Conservation (phyloP, 192 early-diverging fungal species). For the Coemansia sp. region DNA sequence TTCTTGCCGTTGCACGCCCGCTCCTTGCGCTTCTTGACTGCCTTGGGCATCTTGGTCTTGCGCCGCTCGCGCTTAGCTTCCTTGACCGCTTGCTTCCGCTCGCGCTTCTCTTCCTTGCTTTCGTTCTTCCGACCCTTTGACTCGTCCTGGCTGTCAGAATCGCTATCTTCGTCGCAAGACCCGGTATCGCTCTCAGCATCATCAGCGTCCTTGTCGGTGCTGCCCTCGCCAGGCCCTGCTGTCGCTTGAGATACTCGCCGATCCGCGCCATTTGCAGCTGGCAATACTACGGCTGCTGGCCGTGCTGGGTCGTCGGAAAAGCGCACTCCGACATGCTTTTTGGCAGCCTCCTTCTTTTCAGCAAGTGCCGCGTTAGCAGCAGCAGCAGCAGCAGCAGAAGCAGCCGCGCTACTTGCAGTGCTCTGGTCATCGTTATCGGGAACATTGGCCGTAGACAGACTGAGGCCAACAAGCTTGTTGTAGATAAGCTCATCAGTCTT, state of each 20-base stretch:
- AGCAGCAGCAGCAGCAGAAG: not conserved
- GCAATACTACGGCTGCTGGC: not conserved
- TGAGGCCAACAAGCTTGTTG: conserved; percentile 61
- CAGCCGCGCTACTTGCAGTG: not conserved
- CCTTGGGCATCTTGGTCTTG: conserved; percentile 94
- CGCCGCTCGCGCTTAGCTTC: conserved; percentile 91
- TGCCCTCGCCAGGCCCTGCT: not conserved
- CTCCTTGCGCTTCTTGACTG: conserved; percentile 93
- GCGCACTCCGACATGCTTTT: conserved; percentile 48
- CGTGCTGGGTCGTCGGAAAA: conserved; percentile 14
- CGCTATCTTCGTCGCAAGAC: conserved; percentile 21
- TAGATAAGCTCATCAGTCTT: conserved; percentile 65
- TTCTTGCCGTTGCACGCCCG: conserved; percentile 70
- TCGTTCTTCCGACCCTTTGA: conserved; percentile 76
- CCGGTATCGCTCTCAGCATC: conserved; percentile 8
- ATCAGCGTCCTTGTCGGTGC: conserved; percentile 24
- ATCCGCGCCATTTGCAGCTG: not conserved
- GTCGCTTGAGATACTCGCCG: not conserved
- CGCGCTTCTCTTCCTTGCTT: conserved; percentile 88
- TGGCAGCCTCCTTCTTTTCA: conserved; percentile 39
- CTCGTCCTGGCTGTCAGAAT: conserved; percentile 54
- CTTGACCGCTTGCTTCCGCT: conserved; percentile 84
- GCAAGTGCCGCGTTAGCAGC: not conserved
- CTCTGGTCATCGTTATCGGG: not conserved
- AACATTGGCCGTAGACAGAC: conserved; percentile 53